These are phyloP conservation scores for Reutealis trisperma DNA, from an alignment of 345 rosid species.

Conservation along the genomic window DNA sequence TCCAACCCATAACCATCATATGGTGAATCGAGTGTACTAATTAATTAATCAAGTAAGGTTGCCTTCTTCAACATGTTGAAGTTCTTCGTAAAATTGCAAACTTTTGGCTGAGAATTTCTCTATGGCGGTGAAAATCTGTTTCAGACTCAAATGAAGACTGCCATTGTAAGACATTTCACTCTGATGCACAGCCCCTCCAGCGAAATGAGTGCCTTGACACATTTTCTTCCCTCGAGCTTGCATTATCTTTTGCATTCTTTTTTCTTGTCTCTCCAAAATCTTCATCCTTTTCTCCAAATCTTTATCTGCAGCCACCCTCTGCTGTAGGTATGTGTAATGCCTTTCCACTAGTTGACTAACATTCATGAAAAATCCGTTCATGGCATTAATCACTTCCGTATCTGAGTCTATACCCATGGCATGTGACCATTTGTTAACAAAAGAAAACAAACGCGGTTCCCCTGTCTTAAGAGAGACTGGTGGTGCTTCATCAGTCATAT, in stretches of 20 bases:
- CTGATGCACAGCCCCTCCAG: conserved; percentile 7
- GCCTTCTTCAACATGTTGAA: conserved; percentile 27
- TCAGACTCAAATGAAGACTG: conserved; percentile 33
- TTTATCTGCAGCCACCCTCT: conserved; percentile 39
- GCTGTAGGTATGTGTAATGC: conserved; percentile 31
- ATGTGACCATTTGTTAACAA: conserved; percentile 51
- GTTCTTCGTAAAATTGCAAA: conserved; percentile 35
- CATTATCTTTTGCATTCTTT: conserved; percentile 36
- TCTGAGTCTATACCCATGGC: conserved; percentile 41
- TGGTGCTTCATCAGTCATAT: conserved; percentile 36
- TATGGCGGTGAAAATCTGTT: conserved; percentile 39
- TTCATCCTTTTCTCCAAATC: conserved; percentile 44
- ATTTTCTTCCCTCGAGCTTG: conserved; percentile 29
- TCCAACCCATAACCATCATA: no score
- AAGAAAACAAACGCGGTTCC: conserved; percentile 51
- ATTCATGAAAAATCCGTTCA: conserved; percentile 25
- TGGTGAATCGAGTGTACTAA: no score
- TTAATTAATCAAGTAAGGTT: neutral
- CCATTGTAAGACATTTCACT: neutral
- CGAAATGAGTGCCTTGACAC: neutral
- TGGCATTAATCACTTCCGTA: conserved; percentile 41
- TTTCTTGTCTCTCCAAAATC: conserved; percentile 44
- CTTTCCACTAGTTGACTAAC: conserved; percentile 36
- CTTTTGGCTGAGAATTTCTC: conserved; percentile 41
- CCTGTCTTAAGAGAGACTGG: conserved; percentile 44